Percentiles rank a stretch among this genome's conserved stretches.
Evolutionary conservation across 2,329 filamentous ascomycete genomes (phyloP).

Genomic region (Sporothrix pseudoabietina): DNA sequence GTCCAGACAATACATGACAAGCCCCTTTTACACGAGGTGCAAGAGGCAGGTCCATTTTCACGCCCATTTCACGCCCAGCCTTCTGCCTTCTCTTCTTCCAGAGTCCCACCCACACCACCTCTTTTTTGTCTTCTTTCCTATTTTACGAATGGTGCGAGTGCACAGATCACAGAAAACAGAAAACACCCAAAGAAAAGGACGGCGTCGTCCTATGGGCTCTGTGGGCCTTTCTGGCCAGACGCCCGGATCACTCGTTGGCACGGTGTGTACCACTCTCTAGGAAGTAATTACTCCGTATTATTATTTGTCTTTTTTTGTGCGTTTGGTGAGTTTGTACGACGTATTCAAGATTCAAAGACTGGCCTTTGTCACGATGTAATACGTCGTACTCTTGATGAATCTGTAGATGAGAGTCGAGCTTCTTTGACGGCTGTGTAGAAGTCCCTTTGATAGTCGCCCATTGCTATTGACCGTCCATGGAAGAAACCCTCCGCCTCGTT

Average conservation of each 20-base stretch:
- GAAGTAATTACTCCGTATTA: too few relatives aligned
- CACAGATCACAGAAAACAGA: background rate
- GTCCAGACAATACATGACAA: background rate
- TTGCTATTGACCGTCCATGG: background rate
- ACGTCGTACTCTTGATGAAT: background rate
- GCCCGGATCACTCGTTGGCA: slow-evolving; percentile 18
- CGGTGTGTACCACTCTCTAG: background rate
- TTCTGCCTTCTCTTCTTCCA: background rate
- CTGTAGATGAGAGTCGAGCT: background rate
- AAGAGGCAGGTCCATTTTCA: background rate
- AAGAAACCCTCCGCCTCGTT: slow-evolving; percentile 15
- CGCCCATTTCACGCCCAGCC: background rate
- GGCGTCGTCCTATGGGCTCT: background rate
- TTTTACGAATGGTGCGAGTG: slow-evolving; percentile 15
- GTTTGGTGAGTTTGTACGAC: background rate
- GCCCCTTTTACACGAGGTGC: slow-evolving; percentile 9
- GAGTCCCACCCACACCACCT: background rate
- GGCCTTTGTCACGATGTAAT: too few relatives aligned
- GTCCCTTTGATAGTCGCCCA: background rate
- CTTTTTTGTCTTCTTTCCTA: background rate
- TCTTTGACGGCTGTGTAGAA: background rate
- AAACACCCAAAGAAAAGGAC: background rate
- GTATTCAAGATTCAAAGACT: background rate
- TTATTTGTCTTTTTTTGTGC: background rate
- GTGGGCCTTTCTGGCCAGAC: background rate